A percentile compares a stretch with the other conserved stretches of the same genome.
Evolutionary conservation across 2,329 filamentous ascomycete genomes (phyloP).

Genomic region (Capronia epimyces): DNA sequence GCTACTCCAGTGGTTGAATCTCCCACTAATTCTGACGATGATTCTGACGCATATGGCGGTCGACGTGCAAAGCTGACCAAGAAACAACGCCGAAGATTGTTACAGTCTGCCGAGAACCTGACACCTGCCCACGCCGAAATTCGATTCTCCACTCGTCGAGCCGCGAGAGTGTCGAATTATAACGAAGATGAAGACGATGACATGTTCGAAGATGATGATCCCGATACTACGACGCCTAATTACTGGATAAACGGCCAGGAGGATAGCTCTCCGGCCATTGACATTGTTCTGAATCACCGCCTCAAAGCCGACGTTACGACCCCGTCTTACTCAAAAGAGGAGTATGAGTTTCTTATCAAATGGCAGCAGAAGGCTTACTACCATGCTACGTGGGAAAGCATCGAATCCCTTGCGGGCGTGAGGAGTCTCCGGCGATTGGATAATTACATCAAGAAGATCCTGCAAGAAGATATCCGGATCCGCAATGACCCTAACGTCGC

Average conservation of each 20-base stretch:
- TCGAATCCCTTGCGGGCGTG: constrained; percentile 66
- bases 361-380: constrained; percentile 95
- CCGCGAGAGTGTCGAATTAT: constrained; percentile 64
- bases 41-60: constrained; percentile 69
- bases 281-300: constrained; percentile 83
- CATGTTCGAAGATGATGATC: constrained; percentile 50
- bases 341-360: constrained; percentile 90
- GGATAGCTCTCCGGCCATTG: constrained; percentile 78
- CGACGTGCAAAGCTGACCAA: constrained; percentile 66
- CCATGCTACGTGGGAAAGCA: constrained; percentile 91
- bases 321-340: constrained; percentile 51
- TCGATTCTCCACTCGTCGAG: constrained; percentile 79
- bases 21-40: constrained; percentile 60
- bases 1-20: constrained; percentile 42
- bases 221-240: constrained; percentile 59
- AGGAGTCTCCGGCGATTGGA: constrained; percentile 84
- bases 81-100: constrained; percentile 67
- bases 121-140: constrained; percentile 69
- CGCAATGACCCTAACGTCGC: constrained; percentile 67
- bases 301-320: constrained; percentile 59
- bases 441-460: constrained; percentile 84
- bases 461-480: constrained; percentile 73
- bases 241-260: constrained; percentile 67
- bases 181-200: constrained; percentile 61
- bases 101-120: constrained; percentile 59